These are phyloP conservation scores for Yamadazyma phyllophila DNA, from an alignment of 805 yeast genomes.

Conservation along the genomic window DNA sequence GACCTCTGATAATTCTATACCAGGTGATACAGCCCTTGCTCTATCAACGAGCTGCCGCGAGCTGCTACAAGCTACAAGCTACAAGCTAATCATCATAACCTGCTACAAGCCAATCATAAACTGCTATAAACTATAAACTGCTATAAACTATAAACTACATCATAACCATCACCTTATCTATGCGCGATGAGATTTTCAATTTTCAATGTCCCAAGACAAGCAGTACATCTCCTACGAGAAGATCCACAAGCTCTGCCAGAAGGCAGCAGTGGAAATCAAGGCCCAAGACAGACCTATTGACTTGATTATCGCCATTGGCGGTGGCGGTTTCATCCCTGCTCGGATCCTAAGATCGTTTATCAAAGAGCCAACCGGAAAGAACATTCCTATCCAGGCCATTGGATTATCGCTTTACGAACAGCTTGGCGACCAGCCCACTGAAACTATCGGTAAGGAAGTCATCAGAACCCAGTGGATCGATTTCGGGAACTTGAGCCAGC, in stretches of 20 bases:
- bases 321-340: constrained; percentile 73
- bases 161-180: too few species aligned
- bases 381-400: constrained; percentile 69
- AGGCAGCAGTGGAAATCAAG: constrained; percentile 53
- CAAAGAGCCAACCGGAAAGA: constrained; percentile 56
- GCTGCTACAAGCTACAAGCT: too few species aligned
- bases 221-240: constrained; percentile 72
- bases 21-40: too few species aligned
- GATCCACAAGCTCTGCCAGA: constrained; percentile 80
- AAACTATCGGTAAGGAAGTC: constrained; percentile 69
- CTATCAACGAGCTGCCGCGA: too few species aligned
- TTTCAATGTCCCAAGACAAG: constrained; percentile 30
- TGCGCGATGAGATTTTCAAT: not conserved
- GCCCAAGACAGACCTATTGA: constrained; percentile 47
- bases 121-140: too few species aligned
- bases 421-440: constrained; percentile 35
- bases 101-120: too few species aligned
- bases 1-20: too few species aligned
- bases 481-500: constrained; percentile 66
- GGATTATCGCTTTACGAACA: constrained; percentile 65
- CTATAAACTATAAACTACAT: too few species aligned
- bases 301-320: constrained; percentile 65
- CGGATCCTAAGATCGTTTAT: constrained; percentile 64
- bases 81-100: too few species aligned
- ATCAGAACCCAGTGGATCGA: constrained; percentile 90